Evolutionary conservation across 768 basidiomycete genomes (phyloP), one percentile per base, ranked within the genome.

Genomic region (Glaciozyma martinii): DNA sequence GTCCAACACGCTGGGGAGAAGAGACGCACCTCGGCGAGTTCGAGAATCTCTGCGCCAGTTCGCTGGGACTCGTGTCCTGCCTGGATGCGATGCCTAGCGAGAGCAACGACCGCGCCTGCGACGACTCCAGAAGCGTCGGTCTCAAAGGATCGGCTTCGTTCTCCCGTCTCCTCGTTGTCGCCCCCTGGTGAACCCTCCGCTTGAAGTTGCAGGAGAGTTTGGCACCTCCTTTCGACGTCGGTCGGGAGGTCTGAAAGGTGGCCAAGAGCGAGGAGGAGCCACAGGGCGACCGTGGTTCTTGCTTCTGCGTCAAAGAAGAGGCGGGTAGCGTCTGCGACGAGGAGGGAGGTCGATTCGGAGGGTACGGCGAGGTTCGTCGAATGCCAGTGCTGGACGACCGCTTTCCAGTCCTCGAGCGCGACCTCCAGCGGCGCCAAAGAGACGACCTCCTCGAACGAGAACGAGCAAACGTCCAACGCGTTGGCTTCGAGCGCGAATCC

Each of bases 401-500:
- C 21, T 1, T 4, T 40, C 46, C 56, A 25, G 42, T 42, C 12
- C 7, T 10, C 43, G 54, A 29, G 19, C 15, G 23, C 19, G 59
- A 44, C 3, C 29, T 40, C 5, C 0, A 21, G 25, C 30, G n/a
- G 3, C 0, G 4, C 6, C 12, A 19, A 10, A 8, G 6, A 30
- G 30, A 29, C 12, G 40, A 49, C 19, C 8, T 61, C 56, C 13
- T 44, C 40, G 23, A 15, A 37, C 21, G n/a, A 10, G 60, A 65
- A 58, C 25, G 37, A 27, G 55, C 70, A 42, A 23, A 6, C 16
- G 71, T 89, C 87, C 66, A 82, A 79, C 56, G 85, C 86, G 74
- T 89, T 89, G 29, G 80, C 83, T 54, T 88, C 85, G n/a, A 89
- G 79, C 32, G 79, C 74, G 73, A 90, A 90, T 0, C 88, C 88